Conservation (phyloP, 352 stramenopile genomes). For the Phytopythium cucurbitacearum region DNA sequence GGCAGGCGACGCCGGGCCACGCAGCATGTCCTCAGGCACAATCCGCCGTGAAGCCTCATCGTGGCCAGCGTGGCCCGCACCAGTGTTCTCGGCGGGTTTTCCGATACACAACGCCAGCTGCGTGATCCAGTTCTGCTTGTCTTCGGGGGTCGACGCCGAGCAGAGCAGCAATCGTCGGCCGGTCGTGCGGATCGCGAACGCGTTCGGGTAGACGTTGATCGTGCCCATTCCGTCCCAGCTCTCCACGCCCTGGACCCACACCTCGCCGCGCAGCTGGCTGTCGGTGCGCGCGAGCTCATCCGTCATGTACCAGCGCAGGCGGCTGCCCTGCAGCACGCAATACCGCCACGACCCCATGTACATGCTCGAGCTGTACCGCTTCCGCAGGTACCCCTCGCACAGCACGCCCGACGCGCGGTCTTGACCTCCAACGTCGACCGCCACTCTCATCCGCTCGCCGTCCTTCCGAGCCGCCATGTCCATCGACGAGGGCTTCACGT, state of each 20-base stretch:
- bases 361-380: constrained; percentile 55
- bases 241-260: constrained; percentile 56
- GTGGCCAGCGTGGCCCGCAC: constrained; percentile 2
- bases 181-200: constrained; percentile 61
- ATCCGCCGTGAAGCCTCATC: constrained; percentile 38
- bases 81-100: constrained; percentile 16
- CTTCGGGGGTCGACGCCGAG: constrained; percentile 29
- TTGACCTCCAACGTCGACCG: not conserved
- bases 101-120: constrained; percentile 21
- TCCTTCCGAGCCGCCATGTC: not conserved
- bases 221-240: constrained; percentile 52
- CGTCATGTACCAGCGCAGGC: constrained; percentile 66
- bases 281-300: constrained; percentile 43
- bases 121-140: constrained; percentile 49
- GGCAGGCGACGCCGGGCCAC: constrained; percentile 6
- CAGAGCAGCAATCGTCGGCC: constrained; percentile 59
- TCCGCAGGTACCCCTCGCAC: constrained; percentile 59
- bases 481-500: no score
- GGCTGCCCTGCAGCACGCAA: constrained; percentile 56
- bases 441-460: not conserved
- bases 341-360: constrained; percentile 81
- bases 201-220: constrained; percentile 44
- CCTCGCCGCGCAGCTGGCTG: constrained; percentile 48
- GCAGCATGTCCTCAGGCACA: constrained; percentile 46
- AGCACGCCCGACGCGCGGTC: not conserved